Conservation (phyloP, 345 rosid species). For the Gossypium thurberi region DNA sequence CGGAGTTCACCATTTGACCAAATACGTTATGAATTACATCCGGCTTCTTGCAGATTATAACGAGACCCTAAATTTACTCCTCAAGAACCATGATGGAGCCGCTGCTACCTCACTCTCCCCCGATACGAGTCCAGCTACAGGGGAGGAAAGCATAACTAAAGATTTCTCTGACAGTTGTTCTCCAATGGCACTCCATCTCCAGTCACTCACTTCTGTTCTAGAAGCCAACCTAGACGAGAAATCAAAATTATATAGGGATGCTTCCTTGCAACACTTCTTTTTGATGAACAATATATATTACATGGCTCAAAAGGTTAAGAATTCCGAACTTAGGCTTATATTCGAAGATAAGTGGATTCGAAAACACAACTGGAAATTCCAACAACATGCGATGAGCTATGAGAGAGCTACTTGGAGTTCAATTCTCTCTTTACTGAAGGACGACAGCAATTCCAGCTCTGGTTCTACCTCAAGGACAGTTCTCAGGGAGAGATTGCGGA, state of each 20-base stretch:
- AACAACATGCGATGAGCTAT: constrained; percentile 63
- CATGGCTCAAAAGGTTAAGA: constrained; percentile 73
- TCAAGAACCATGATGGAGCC: constrained; percentile 37
- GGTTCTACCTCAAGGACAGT: constrained; percentile 36
- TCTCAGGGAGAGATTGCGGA: constrained; percentile 59
- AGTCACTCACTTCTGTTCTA: constrained; percentile 48
- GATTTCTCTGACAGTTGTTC: constrained; percentile 25
- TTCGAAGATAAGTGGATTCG: constrained; percentile 77
- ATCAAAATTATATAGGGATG: constrained; percentile 57
- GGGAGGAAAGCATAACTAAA: constrained; percentile 29
- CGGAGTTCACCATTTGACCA: constrained; percentile 67
- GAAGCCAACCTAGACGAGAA: constrained; percentile 62
- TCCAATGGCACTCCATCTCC: constrained; percentile 45
- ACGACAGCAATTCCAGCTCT: constrained; percentile 44
- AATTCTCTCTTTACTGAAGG: constrained; percentile 54
- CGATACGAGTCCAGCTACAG: constrained; percentile 24
- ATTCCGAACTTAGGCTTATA: constrained; percentile 53
- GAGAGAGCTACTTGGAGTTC: constrained; percentile 76
- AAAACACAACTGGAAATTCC: constrained; percentile 73
- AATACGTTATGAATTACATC: constrained; percentile 77
- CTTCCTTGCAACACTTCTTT: constrained; percentile 65
- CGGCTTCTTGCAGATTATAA: constrained; percentile 57
- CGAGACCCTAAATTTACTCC: constrained; percentile 55
- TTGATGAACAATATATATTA: constrained; percentile 84
- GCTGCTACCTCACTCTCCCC: constrained; percentile 32